phyloP scores from a whole-genome alignment of 495 filamentous ascomycete genomes.

The Penicillium bovifimosum region DNA sequence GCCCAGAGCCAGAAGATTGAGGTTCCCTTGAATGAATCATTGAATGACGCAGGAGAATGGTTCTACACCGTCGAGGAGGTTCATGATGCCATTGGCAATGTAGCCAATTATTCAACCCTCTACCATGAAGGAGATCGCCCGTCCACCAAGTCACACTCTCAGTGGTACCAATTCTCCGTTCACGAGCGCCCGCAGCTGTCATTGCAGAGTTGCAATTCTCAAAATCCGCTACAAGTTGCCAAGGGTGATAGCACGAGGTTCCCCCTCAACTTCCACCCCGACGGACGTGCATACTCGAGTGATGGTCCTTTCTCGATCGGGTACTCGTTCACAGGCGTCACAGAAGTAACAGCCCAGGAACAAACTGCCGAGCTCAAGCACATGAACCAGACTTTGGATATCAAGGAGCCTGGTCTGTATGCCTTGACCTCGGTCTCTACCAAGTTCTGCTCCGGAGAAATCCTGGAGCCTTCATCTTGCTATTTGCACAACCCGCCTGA shows the following conservation, averaged over 20 bases:
- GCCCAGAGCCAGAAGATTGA: conserved; percentile 65
- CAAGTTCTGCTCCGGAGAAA: conserved; percentile 76
- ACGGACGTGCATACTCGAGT: conserved; percentile 45
- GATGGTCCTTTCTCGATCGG: conserved; percentile 44
- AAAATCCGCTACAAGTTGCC: conserved; percentile 74
- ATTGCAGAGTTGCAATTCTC: conserved; percentile 68
- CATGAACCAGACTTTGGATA: conserved; percentile 38
- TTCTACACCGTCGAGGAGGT: conserved; percentile 87
- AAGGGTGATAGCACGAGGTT: conserved; percentile 63
- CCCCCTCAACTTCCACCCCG: conserved; percentile 64
- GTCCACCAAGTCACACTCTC: conserved; percentile 51
- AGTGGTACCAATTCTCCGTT: conserved; percentile 77
- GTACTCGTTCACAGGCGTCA: conserved; percentile 51
- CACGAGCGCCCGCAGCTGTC: conserved; percentile 74
- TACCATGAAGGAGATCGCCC: conserved; percentile 54
- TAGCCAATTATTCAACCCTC: conserved; percentile 66
- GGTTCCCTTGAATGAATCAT: conserved; percentile 82
- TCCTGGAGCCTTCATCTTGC: conserved; percentile 88
- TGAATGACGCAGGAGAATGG: conserved; percentile 73
- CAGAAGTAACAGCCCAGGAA: conserved; percentile 46
- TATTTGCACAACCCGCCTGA: conserved; percentile 85
- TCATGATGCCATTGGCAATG: conserved; percentile 81
- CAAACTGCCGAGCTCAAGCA: conserved; percentile 40
- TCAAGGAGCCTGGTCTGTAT: conserved; percentile 80
- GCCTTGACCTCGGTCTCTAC: conserved; percentile 71